Evolutionary conservation across 345 rosid genomes (phyloP), one percentile per base, ranked within the genome.

Genomic region (Eucalyptus caleyi): DNA sequence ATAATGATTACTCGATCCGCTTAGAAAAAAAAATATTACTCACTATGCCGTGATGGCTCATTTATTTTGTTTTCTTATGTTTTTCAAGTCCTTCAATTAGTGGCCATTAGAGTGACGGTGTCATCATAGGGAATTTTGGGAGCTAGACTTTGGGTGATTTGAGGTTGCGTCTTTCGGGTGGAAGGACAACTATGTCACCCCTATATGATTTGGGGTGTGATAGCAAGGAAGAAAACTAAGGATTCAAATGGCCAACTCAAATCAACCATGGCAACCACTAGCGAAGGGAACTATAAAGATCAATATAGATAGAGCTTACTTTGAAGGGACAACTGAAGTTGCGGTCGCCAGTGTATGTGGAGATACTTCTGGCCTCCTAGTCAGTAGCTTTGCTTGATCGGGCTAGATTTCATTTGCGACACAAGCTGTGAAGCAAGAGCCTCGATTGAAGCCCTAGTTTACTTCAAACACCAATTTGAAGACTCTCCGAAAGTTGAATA

Each of bases 21-120:
- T 53, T 53, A 53, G 24, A 53, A 53, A 53, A 53, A 53, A 3
- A 53, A 3, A 53, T 19, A 53, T 8, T 53, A 53, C 26, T 53
- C 5, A 21, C 2, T 4, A 2, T 5, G 4, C 2, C 0, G 0
- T 53, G 11, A 8, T 53, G 21, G 59, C 11, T 8, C 5, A 53
- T 53, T 53, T 21, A 2, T 53, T 21, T 53, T 4, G 1, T 21
- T 10, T 53, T 53, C 2, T 53, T 21, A 21, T 53, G 24, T 8
- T 53, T 53, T 53, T 53, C 10, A 53, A 8, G 59, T 8, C 10
- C 10, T 53, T 21, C 1, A 21, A 53, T 21, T 21, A 53, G 11
- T 53, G 26, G 5, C 11, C 26, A 53, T 53, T 21, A 53, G 26
- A 53, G 59, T 1, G 59, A 53, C 2, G 5, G 59, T 53, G 26